Evolutionary conservation across 202 grass and related monocot genomes (phyloP).

Genomic region (Musa balbisiana): DNA sequence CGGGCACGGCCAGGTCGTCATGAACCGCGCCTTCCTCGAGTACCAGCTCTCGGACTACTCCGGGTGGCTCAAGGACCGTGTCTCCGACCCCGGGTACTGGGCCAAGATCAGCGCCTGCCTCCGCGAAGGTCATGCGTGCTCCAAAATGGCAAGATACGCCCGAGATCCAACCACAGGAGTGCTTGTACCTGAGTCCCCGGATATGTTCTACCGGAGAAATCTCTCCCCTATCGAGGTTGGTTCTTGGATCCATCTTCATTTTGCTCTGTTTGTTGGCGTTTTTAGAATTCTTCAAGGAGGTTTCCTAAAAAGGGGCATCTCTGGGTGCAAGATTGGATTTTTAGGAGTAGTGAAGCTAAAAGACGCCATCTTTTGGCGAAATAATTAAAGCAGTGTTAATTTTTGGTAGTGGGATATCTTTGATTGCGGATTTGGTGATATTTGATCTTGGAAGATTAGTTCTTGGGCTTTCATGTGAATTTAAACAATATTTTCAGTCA

Average conservation of each 20-base stretch:
- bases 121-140: conserved; percentile 4
- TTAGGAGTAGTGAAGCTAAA: neutral
- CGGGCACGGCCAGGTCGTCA: conserved; percentile 20
- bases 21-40: conserved; percentile 25
- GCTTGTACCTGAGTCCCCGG: conserved; percentile 25
- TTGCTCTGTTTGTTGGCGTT: neutral
- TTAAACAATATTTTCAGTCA: neutral
- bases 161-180: conserved; percentile 27
- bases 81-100: conserved; percentile 25
- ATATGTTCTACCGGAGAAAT: conserved; percentile 32
- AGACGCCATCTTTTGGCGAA: neutral
- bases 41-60: conserved; percentile 30
- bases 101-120: conserved; percentile 24
- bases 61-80: conserved; percentile 27
- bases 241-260: neutral
- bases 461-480: neutral
- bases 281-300: neutral
- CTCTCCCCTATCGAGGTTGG: conserved; percentile 37
- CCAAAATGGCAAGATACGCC: conserved; percentile 18
- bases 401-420: neutral
- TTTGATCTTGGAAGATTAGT: neutral
- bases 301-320: neutral
- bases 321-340: neutral
- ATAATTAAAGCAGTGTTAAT: neutral
- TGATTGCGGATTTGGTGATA: neutral